Evolutionary conservation across 2,329 filamentous ascomycete species (phyloP), one percentile per base, ranked within the genome.

Genomic region (Fusarium avenaceum): DNA sequence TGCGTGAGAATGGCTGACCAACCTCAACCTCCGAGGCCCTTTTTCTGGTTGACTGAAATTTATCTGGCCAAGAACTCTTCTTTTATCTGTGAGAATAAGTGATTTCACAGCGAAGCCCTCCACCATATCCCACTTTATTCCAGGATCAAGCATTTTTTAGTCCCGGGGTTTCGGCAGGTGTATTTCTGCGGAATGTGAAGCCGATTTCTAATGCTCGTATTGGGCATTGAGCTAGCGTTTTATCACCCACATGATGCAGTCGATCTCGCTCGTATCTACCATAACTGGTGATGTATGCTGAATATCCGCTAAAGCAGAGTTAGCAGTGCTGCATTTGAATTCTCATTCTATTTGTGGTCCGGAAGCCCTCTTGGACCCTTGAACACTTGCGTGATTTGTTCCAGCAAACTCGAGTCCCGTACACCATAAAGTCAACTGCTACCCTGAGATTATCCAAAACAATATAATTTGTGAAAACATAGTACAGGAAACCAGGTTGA

Each of bases 241-340:
- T 42, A 32, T 42, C 30, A 48, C 45, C 35, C 42, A 40, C 61
- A 51, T 49, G 43, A 55, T 55, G n/a, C 22, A 30, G 43, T 47
- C 39, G 47, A 46, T 67, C 47, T 63, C 19, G 42, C 44, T 67
- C 64, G 64, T 67, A 67, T 67, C 24, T 43, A 38, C 17, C 19
- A 4, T n/a, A 38, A 19, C 28, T 24, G n/a, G 24, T 22, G 10
- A 28, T 33, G 32, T 43, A 33, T 32, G 14, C 7, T n/a, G n/a
- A 26, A 52, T n/a, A 45, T 52, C 52, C 52, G 39, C 59, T 33
- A 24, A 60, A 45, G 22, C 13, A 46, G 45, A 20, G 24, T 20
- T 7, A n/a, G n/a, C 35, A n/a, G 19, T 26, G 46, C 17, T 28
- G n/a, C 33, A 20, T 26, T 13, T 14, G 9, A 38, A 48, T 32